Evolutionary conservation across 1,284 basidiomycete genomes (phyloP), one percentile per base, ranked within the genome.

Genomic region (Sanghuangporus weigelae): DNA sequence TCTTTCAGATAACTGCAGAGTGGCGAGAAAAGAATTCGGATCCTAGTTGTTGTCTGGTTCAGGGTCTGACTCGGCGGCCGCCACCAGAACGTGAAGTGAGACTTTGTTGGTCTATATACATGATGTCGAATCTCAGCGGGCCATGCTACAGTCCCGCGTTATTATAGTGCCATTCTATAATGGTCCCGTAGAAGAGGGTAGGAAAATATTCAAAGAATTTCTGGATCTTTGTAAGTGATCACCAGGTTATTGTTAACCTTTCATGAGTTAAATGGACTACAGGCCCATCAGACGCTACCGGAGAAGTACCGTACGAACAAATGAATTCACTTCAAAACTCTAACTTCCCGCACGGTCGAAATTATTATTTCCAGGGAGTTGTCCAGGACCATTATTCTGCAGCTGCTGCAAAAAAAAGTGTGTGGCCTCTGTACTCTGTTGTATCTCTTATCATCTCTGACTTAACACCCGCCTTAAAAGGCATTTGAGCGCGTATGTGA

Each of bases 141-240:
- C 3, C 42, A 14, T 44, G 4, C n/a, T 44, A 12, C n/a, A 44
- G 42, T 0, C 42, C 12, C 4, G 42, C n/a, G 12, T 2, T 19
- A 7, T 44, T 19, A 2, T 12, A 12, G 60, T 69, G 19, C 35
- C 79, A 11, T 83, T 85, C 68, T 84, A 79, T 70, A 82, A 84
- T 67, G 81, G 82, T 0, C 72, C 75, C 0, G 81, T 80, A 67
- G 73, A 73, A 10, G 79, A 82, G 64, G 84, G 81, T 2, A 73
- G 76, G 46, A 68, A 71, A 12, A 74, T 72, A 3, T 84, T 77
- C 69, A 81, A 81, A 67, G 63, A 68, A 7, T 75, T 85, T 66
- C 75, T 77, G 42, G 77, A 80, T 66, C 70, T 79, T 50, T 73
- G 79, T 81, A 63, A 23, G 74, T 67, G 7, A n/a, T 14, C 19